Conservation (phyloP, 768 basidiomycete genomes). For the Rhizopogon vinicolor region DNA sequence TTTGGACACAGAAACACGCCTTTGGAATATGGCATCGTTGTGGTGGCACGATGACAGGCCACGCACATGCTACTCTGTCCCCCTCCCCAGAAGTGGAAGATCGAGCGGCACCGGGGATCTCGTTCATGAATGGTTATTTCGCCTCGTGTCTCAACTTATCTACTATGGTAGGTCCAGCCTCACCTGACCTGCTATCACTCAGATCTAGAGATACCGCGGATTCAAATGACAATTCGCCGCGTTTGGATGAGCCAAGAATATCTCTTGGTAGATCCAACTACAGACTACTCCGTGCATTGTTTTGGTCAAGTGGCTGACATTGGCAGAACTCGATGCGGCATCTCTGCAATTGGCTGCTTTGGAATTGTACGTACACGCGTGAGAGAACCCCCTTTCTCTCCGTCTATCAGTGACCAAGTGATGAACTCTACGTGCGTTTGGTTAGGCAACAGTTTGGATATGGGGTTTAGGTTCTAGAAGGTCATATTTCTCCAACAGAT, state of each 20-base stretch:
- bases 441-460: conserved; percentile 5
- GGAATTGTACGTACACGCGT: conserved; percentile 20
- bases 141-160: neutral
- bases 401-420: conserved; percentile 3
- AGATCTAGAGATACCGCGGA: conserved; percentile 1
- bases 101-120: neutral
- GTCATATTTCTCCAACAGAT: neutral
- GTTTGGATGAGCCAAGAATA: neutral
- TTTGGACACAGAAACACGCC: neutral
- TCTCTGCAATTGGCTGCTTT: conserved; percentile 12
- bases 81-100: neutral
- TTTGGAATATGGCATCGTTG: neutral
- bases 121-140: neutral
- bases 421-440: conserved; percentile 14
- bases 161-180: neutral
- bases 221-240: neutral
- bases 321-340: conserved; percentile 17
- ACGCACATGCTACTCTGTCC: neutral
- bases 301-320: conserved; percentile 17
- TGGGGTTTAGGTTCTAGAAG: conserved; percentile 1
- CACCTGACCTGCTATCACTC: neutral
- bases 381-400: conserved; percentile 13
- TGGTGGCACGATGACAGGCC: neutral
- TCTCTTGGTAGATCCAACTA: neutral
- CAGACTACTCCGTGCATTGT: conserved; percentile 1